A percentile compares a stretch with the other conserved stretches of the same genome.
phyloP scores from a whole-genome alignment of 805 yeast species.

The Clavispora vitiphila region DNA sequence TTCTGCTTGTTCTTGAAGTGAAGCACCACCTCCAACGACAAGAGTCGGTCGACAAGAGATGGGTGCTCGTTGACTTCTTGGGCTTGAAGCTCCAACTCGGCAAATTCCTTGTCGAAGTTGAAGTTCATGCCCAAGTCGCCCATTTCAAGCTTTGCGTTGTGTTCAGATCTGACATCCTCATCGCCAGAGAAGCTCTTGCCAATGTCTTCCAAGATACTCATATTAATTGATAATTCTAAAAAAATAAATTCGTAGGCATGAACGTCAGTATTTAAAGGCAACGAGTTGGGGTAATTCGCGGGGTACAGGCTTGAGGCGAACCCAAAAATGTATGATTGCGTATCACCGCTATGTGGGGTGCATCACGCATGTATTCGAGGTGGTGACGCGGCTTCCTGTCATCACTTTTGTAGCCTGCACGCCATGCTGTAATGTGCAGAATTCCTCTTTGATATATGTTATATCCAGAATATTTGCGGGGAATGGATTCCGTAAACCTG shows the following conservation, averaged over 20 bases:
- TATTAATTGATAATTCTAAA: background rate
- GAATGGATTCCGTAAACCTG: background rate
- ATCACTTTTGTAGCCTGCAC: too few species aligned
- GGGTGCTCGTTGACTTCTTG: conserved; percentile 23
- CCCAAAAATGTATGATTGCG: background rate
- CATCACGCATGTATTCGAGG: background rate
- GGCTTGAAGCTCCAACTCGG: conserved; percentile 28
- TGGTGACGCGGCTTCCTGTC: background rate
- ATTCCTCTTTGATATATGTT: too few species aligned
- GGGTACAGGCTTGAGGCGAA: background rate
- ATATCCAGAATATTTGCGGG: too few species aligned
- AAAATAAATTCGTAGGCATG: background rate
- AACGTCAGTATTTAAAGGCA: background rate
- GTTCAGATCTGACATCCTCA: conserved; percentile 15
- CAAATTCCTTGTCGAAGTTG: conserved; percentile 33
- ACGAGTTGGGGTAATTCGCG: background rate
- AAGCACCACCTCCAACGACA: conserved; percentile 31
- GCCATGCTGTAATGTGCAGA: background rate
- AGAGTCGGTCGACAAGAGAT: conserved; percentile 34
- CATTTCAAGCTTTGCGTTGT: conserved; percentile 20
- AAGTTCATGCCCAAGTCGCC: conserved; percentile 26
- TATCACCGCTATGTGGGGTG: background rate
- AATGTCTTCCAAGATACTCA: conserved; percentile 17
- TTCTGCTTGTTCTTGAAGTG: conserved; percentile 41
- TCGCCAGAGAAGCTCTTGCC: conserved; percentile 11